These are phyloP conservation scores for Amanita jacksonii DNA, from an alignment of 768 basidiomycete species.

Conservation along the genomic window DNA sequence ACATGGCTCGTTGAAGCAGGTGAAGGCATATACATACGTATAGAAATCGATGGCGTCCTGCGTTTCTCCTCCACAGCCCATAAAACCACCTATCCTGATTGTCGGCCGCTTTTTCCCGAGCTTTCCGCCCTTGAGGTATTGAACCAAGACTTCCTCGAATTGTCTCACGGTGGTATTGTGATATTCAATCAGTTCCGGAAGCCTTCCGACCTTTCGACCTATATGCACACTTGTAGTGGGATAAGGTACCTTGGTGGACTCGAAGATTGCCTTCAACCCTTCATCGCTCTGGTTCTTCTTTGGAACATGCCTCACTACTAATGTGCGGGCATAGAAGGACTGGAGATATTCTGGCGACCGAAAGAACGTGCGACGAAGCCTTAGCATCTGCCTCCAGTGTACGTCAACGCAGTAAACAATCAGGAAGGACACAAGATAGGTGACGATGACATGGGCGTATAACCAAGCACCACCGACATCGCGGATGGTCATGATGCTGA, in stretches of 20 bases:
- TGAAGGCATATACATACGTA: constrained; percentile 44
- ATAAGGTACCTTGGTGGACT: constrained; percentile 69
- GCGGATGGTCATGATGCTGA: constrained; percentile 81
- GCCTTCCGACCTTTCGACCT: constrained; percentile 75
- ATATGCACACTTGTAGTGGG: constrained; percentile 89
- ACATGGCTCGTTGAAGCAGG: neutral
- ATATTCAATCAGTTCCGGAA: constrained; percentile 85
- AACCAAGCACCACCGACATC: constrained; percentile 64
- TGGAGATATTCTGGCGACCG: constrained; percentile 80
- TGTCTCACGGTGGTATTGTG: constrained; percentile 93
- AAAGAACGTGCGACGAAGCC: constrained; percentile 80
- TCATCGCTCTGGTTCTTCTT: constrained; percentile 79
- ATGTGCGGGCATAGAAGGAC: constrained; percentile 89
- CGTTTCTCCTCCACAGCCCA: constrained; percentile 78
- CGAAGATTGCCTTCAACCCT: constrained; percentile 71
- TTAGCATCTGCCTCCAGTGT: constrained; percentile 74
- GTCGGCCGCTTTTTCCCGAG: constrained; percentile 76
- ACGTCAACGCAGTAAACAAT: constrained; percentile 63
- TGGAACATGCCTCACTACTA: constrained; percentile 72
- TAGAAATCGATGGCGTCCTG: constrained; percentile 93
- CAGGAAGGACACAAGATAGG: constrained; percentile 71
- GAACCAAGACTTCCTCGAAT: constrained; percentile 81
- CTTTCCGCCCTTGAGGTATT: constrained; percentile 77
- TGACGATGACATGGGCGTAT: constrained; percentile 76
- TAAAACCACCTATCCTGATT: constrained; percentile 65